Evolutionary conservation across 1,284 basidiomycete species (phyloP), one percentile per base, ranked within the genome.

Genomic region (Singerocomus rubriflavus): DNA sequence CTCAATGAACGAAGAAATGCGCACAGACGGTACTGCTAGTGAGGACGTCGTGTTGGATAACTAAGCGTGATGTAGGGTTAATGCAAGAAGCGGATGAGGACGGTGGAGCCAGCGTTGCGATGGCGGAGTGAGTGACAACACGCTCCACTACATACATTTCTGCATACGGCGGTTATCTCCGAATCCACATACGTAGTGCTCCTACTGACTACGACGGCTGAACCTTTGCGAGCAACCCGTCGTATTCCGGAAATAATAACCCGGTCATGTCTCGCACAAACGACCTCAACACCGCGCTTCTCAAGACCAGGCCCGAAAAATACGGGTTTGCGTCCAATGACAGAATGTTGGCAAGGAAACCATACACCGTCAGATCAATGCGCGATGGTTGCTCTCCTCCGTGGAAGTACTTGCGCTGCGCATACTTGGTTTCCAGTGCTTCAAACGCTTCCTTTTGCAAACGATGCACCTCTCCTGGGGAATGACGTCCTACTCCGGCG

Each of bases 321-420:
- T 71, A 60, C 10, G 68, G 64, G 44, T 68, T 71, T 3, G 38
- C 50, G 0, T 33, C 46, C 37, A 44, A 38, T 16, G 59, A 42
- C 9, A 71, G 32, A 11, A 51, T 52, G 37, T 71, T 69, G 41
- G 63, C 58, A 6, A 69, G 57, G 50, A 69, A 71, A 25, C 54
- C 67, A 26, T 57, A 63, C 36, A 67, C 53, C 6, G 57, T 64
- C 17, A 71, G 48, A 47, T 71, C 70, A 12, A 71, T 59, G 41
- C 55, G 48, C 0, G 70, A 69, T 1, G 67, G 67, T 39, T 46
- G 40, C 8, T 61, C 56, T 5, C 54, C 57, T 2, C 51, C 63
- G 14, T 68, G 68, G 17, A 71, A 55, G 42, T 58, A 63, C 40
- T 51, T 51, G 57, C 32, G 56, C 16, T 39, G 59, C 4, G 55